Conservation (phyloP, 345 rosid genomes). For the Syzygium grande region DNA sequence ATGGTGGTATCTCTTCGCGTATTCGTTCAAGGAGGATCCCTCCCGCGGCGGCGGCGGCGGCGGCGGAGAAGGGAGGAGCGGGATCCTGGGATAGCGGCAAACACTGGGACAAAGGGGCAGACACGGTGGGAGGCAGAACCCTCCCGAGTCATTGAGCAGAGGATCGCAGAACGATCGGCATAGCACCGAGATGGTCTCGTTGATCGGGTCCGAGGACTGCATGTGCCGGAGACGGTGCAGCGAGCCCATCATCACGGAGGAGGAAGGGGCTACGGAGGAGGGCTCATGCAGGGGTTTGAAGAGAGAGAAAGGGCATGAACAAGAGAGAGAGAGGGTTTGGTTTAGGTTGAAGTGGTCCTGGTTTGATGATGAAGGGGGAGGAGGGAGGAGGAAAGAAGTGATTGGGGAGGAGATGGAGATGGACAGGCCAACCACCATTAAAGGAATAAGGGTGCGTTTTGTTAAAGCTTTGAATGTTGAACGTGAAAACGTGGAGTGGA, state of each 20-base stretch:
- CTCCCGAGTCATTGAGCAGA: neutral
- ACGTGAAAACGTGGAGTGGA: neutral
- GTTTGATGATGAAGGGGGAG: neutral
- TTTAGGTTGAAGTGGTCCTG: neutral
- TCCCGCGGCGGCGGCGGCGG: neutral
- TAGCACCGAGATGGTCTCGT: neutral
- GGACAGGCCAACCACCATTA: neutral
- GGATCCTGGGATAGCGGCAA: neutral
- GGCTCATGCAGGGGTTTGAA: neutral
- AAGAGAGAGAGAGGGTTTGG: neutral
- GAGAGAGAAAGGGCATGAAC: neutral
- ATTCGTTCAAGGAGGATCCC: neutral
- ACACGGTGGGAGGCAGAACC: neutral
- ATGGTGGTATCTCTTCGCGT: fast-evolving
- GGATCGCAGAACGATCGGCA: neutral
- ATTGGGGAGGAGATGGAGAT: neutral
- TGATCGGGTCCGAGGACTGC: fast-evolving
- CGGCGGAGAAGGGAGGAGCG: neutral
- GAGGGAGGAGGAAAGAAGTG: neutral
- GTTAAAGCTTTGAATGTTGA: neutral
- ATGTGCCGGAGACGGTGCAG: neutral
- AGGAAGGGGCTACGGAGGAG: neutral
- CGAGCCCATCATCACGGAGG: neutral
- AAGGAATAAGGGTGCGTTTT: neutral
- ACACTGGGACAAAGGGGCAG: conserved; percentile 6